phyloP scores from a whole-genome alignment of 1,139 yeast species.

The Blastobotrys elegans region DNA sequence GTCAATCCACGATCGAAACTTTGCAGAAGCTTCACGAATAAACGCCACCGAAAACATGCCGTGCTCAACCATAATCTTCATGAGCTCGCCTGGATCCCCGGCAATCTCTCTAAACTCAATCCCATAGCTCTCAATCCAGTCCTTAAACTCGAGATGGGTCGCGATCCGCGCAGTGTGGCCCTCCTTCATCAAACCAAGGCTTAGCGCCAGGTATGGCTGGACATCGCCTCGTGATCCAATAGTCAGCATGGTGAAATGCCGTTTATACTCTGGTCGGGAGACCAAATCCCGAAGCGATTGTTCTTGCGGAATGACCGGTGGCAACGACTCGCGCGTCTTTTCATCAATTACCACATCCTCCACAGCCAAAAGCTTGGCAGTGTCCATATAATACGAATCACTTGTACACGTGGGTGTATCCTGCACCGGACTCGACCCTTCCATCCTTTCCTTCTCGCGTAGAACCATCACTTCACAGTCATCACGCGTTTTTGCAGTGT shows the following conservation, averaged over 20 bases:
- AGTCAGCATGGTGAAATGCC: conserved; percentile 67
- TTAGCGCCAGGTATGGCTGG: conserved; percentile 91
- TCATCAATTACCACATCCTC: conserved; percentile 26
- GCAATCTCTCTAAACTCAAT: conserved; percentile 71
- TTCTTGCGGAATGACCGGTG: conserved; percentile 10
- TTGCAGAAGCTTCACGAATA: conserved; percentile 73
- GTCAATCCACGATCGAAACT: conserved; percentile 74
- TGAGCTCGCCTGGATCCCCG: conserved; percentile 88
- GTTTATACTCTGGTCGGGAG: conserved; percentile 32
- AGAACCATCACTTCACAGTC: conserved; percentile 60
- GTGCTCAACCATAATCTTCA: conserved; percentile 89
- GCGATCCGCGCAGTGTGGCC: conserved; percentile 84
- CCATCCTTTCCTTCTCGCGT: conserved; percentile 42
- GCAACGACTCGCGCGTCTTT: conserved; percentile 12
- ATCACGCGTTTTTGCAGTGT: conserved; percentile 59
- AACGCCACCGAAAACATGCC: conserved; percentile 83
- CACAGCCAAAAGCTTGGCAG: conserved; percentile 31
- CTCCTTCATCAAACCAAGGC: conserved; percentile 66
- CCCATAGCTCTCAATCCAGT: conserved; percentile 66
- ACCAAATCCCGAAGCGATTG: conserved; percentile 7
- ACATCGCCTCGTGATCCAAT: conserved; percentile 97
- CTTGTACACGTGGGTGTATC: conserved; percentile 1
- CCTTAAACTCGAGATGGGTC: conserved; percentile 74
- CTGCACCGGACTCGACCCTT: neutral
- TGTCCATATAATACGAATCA: conserved; percentile 18